phyloP scores from a whole-genome alignment of 148 eudicot genomes.

The Drosera capensis region DNA sequence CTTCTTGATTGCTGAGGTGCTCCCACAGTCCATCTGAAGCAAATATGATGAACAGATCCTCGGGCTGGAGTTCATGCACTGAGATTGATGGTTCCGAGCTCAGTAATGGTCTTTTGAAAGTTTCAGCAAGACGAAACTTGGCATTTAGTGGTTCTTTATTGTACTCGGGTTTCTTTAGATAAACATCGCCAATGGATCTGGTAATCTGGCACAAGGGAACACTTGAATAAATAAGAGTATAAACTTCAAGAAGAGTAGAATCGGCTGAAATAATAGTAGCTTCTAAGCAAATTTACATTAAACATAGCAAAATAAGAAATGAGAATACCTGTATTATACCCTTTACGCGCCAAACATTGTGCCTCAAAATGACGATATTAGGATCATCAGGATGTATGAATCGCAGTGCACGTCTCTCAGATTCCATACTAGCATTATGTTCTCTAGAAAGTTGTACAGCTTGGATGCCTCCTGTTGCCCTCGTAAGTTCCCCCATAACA shows the following conservation, averaged over 20 bases:
- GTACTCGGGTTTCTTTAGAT: conserved; percentile 59
- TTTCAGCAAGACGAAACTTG: conserved; percentile 67
- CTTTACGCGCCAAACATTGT: no score
- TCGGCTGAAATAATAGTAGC: no score
- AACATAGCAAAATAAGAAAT: background rate
- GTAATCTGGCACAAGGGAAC: conserved; percentile 32
- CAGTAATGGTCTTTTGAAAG: conserved; percentile 59
- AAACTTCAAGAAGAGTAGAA: no score
- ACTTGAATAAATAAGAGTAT: background rate
- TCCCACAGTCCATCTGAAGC: conserved; percentile 92
- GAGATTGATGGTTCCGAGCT: conserved; percentile 64
- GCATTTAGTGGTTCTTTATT: conserved; percentile 62
- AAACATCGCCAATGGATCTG: conserved; percentile 72
- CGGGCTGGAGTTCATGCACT: conserved; percentile 43
- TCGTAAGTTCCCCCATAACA: no score
- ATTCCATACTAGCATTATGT: no score
- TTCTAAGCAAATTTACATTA: no score
- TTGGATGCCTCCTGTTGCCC: no score
- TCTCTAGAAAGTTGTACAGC: no score
- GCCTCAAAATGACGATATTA: no score
- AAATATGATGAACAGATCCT: conserved; percentile 66
- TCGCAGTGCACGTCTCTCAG: no score
- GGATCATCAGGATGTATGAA: no score
- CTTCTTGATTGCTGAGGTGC: no score
- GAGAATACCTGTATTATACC: background rate